Conservation (phyloP, 305 asterid species). For the Salvia sclarea region DNA sequence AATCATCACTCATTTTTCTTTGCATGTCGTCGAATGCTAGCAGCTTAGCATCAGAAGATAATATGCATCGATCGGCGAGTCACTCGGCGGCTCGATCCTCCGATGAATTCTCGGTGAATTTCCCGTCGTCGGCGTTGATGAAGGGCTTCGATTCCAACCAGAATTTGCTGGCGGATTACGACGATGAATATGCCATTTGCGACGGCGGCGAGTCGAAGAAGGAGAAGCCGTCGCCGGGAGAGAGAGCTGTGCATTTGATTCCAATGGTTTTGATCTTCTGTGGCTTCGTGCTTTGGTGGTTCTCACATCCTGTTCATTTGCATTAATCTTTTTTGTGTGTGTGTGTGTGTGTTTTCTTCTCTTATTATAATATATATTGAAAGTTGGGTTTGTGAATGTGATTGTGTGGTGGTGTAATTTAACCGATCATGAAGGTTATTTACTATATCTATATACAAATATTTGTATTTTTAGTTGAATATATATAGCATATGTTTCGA, state of each 20-base stretch:
- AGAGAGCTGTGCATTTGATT: slow-evolving; percentile 52
- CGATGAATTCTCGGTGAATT: slow-evolving; percentile 44
- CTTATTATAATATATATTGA: neutral
- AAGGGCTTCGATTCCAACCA: slow-evolving; percentile 35
- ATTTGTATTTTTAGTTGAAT: neutral
- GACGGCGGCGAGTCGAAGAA: slow-evolving; percentile 42
- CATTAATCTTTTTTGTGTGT: neutral
- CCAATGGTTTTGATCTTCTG: slow-evolving; percentile 56
- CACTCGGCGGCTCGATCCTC: slow-evolving; percentile 44
- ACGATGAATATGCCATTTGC: neutral
- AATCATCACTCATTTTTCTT: neutral
- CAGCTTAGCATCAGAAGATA: neutral
- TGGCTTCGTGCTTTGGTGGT: slow-evolving; percentile 58
- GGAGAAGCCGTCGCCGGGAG: slow-evolving; percentile 33
- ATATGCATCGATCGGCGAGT: slow-evolving; percentile 57
- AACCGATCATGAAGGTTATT: neutral
- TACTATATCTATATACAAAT: neutral
- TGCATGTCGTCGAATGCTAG: slow-evolving; percentile 12
- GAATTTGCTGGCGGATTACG: slow-evolving; percentile 21
- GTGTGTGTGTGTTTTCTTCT: neutral
- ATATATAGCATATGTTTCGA: neutral
- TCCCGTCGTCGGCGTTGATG: slow-evolving; percentile 31
- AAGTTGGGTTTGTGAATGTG: neutral
- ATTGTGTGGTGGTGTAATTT: neutral
- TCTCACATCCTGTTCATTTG: slow-evolving; percentile 42